Percentiles rank a stretch among this genome's conserved stretches.
phyloP scores from a whole-genome alignment of 106 monocot species.

The Agapanthus africanus region DNA sequence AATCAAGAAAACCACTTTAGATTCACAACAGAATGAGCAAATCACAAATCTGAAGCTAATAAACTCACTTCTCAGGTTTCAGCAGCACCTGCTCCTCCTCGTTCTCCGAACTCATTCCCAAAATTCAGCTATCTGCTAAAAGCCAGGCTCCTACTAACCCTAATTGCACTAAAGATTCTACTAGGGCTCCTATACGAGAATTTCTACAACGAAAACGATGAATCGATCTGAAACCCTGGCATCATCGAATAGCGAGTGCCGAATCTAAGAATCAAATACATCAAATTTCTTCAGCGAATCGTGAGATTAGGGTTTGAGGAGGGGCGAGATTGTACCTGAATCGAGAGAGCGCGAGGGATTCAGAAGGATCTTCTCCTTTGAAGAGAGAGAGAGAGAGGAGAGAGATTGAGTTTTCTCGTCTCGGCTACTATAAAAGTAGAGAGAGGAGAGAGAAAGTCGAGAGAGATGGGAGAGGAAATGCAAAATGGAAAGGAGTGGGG shows the following conservation, averaged over 20 bases:
- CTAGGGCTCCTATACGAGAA: neutral
- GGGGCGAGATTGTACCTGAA: neutral
- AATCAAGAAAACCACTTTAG: neutral
- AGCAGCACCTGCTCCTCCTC: conserved; percentile 20
- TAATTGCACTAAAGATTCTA: neutral
- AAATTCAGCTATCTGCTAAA: neutral
- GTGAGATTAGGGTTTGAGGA: neutral
- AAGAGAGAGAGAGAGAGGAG: too few species aligned
- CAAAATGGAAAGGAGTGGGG: too few species aligned
- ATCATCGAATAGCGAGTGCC: neutral
- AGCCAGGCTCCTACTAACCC: neutral
- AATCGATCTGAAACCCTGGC: neutral
- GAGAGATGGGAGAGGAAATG: too few species aligned
- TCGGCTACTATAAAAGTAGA: too few species aligned
- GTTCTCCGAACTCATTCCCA: conserved; percentile 47
- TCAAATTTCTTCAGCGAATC: neutral
- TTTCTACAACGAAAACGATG: neutral
- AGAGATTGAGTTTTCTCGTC: too few species aligned
- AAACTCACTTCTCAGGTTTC: conserved; percentile 28
- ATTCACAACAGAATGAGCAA: neutral
- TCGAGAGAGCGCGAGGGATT: too few species aligned
- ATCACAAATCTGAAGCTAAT: conserved; percentile 1
- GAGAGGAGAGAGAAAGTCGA: too few species aligned
- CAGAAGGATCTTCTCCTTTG: too few species aligned
- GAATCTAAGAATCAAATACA: neutral